These are phyloP conservation scores for Aspergillus nomiae DNA, from an alignment of 2,329 filamentous ascomycete genomes.

Conservation along the genomic window DNA sequence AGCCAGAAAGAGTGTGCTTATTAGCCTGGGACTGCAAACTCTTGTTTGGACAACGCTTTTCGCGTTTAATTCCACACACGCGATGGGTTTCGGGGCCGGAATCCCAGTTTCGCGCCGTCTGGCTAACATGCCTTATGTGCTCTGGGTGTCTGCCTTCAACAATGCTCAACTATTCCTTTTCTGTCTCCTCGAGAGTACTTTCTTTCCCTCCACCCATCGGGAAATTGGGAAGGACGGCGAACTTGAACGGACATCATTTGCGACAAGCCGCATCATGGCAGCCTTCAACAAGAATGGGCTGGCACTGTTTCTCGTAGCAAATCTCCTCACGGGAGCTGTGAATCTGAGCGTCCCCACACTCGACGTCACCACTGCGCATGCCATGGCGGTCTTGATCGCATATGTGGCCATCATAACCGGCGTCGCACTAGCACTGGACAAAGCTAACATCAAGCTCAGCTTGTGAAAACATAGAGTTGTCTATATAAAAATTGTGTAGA, in stretches of 20 bases:
- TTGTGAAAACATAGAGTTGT: constrained; percentile 8
- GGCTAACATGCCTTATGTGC: constrained; percentile 88
- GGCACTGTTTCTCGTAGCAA: constrained; percentile 81
- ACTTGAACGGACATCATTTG: constrained; percentile 62
- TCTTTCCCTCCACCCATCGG: constrained; percentile 73
- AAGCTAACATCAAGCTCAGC: constrained; percentile 36
- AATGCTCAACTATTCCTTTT: constrained; percentile 78
- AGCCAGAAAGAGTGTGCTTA: constrained; percentile 59
- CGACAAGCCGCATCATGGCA: constrained; percentile 78
- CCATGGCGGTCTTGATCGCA: constrained; percentile 73
- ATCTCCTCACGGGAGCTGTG: constrained; percentile 83
- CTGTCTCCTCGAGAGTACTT: constrained; percentile 72
- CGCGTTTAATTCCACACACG: constrained; percentile 66
- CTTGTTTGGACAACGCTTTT: constrained; percentile 71
- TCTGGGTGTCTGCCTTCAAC: constrained; percentile 94
- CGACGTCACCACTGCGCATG: constrained; percentile 62
- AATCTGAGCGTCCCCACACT: constrained; percentile 87
- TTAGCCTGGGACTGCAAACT: constrained; percentile 66
- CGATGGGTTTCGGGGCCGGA: constrained; percentile 64
- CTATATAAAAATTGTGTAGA: neutral
- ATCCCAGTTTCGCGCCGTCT: constrained; percentile 82
- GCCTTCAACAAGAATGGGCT: constrained; percentile 90
- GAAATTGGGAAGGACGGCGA: constrained; percentile 59
- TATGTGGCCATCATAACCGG: constrained; percentile 71
- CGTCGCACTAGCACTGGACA: constrained; percentile 56